Conservation (phyloP, 176 grass and related monocot species). For the Eragrostis nindensis region DNA sequence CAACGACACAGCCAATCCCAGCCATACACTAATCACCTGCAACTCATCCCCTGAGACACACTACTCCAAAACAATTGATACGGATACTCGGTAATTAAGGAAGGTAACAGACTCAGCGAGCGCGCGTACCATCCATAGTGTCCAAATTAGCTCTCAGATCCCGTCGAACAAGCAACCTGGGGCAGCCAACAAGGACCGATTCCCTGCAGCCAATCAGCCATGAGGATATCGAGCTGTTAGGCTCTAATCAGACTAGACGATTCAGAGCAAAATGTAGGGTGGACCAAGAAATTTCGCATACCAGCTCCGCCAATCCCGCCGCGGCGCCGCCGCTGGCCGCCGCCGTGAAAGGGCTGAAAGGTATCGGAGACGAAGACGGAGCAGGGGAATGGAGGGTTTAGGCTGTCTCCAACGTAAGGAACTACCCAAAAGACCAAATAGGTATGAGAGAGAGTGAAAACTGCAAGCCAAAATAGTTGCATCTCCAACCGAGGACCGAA, state of each 20-base stretch:
- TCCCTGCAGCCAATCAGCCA: constrained; percentile 32
- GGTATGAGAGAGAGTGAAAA: no score
- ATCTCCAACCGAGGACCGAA: no score
- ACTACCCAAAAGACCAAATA: no score
- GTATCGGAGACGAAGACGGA: neutral
- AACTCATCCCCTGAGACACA: neutral
- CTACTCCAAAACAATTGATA: neutral
- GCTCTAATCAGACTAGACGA: neutral
- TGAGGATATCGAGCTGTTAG: neutral
- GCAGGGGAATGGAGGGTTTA: neutral
- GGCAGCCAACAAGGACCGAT: neutral
- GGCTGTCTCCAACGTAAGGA: no score
- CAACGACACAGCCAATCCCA: neutral
- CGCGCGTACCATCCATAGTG: constrained; percentile 50
- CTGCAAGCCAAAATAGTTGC: no score
- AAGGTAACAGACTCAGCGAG: neutral
- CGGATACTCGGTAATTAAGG: neutral
- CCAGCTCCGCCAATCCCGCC: neutral
- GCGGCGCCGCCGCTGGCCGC: neutral
- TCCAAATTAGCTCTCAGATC: constrained; percentile 9
- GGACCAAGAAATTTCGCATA: neutral
- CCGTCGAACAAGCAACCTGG: constrained; percentile 7
- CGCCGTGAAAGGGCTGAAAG: neutral
- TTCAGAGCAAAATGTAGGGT: neutral
- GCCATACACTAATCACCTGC: neutral